Percentiles rank a stretch among this genome's conserved stretches.
Conservation (phyloP, 164 flowering plant species). For the Piper longum region DNA sequence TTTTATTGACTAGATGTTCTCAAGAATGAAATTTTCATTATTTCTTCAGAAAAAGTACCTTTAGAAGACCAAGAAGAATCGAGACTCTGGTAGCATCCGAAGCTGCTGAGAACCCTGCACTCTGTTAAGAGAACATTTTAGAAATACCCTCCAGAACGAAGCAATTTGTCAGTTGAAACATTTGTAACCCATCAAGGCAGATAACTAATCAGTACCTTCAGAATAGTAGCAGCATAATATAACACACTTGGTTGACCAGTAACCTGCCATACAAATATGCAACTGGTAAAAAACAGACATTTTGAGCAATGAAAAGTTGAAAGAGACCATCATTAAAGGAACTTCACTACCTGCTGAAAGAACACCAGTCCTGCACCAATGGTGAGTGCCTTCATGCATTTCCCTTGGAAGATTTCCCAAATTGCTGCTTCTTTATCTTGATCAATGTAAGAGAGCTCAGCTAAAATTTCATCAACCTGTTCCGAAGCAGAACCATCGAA, state of each 20-base stretch:
- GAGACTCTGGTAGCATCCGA: conserved; percentile 93
- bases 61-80: conserved; percentile 69
- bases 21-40: background rate
- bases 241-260: conserved; percentile 99
- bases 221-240: conserved; percentile 88
- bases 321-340: background rate
- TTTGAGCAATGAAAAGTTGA: background rate
- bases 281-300: background rate
- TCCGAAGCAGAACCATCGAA: conserved; percentile 48
- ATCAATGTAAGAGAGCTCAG: conserved; percentile 48
- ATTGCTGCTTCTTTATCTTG: conserved; percentile 49
- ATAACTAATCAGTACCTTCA: conserved; percentile 40
- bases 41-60: conserved; percentile 28
- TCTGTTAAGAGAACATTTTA: conserved; percentile 24
- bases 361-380: conserved; percentile 85
- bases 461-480: conserved; percentile 58
- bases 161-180: background rate
- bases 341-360: conserved; percentile 71
- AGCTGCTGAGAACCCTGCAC: conserved; percentile 95
- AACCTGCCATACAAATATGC: conserved; percentile 40
- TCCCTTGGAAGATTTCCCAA: conserved; percentile 69
- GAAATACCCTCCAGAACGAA: background rate
- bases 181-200: background rate
- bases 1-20: background rate
- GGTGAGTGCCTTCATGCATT: conserved; percentile 76